Evolutionary conservation across 805 yeast species (phyloP).

Genomic region (Zygotorulaspora chibaensis): DNA sequence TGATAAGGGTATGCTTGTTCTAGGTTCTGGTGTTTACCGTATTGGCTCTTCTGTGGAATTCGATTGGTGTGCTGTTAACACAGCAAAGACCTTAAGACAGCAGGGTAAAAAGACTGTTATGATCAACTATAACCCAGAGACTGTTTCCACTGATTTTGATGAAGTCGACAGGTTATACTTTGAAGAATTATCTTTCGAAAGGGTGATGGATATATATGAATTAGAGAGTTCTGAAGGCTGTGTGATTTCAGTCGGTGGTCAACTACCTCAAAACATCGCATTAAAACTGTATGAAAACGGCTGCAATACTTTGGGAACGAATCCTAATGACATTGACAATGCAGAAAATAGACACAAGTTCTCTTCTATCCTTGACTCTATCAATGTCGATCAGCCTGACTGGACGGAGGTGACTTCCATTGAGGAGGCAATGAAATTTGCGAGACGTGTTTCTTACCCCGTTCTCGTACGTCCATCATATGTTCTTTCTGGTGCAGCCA

Average conservation of each 20-base stretch:
- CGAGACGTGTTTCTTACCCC: conserved; percentile 84
- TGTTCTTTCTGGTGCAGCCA: conserved; percentile 97
- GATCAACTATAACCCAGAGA: conserved; percentile 98
- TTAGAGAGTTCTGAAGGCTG: conserved; percentile 86
- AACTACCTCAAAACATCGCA: conserved; percentile 96
- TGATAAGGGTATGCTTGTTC: conserved; percentile 88
- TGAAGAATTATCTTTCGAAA: conserved; percentile 91
- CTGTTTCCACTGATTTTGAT: conserved; percentile 96
- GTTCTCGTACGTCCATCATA: conserved; percentile 97
- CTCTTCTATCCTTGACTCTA: conserved; percentile 87
- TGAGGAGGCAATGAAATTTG: conserved; percentile 80
- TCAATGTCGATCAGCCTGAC: conserved; percentile 92
- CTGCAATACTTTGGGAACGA: conserved; percentile 87
- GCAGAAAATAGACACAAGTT: conserved; percentile 99
- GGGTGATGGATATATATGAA: conserved; percentile 96
- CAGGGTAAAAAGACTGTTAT: conserved; percentile 86
- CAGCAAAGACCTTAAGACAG: conserved; percentile 89
- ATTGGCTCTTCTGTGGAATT: conserved; percentile 98
- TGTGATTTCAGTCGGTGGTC: conserved; percentile 96
- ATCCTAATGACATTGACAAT: conserved; percentile 90
- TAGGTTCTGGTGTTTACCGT: conserved; percentile 99
- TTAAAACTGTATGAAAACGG: conserved; percentile 72
- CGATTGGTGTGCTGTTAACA: conserved; percentile 98
- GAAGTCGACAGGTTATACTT: conserved; percentile 97
- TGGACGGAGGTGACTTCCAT: conserved; percentile 94